Evolutionary conservation across 2,329 filamentous ascomycete genomes (phyloP).

Genomic region (Calonectria hawksworthii): DNA sequence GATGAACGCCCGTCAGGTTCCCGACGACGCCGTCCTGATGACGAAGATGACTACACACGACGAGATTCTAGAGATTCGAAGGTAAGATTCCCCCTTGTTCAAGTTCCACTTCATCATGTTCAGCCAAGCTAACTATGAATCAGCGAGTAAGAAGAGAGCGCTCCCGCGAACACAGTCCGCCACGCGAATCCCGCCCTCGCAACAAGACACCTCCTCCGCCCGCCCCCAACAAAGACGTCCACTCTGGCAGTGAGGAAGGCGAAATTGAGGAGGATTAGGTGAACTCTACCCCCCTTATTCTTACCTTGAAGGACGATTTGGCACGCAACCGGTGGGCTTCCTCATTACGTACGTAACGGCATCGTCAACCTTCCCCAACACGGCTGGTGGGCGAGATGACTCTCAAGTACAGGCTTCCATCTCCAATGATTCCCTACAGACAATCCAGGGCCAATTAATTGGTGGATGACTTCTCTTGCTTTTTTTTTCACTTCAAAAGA

Average conservation of each 20-base stretch:
- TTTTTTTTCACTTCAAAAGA: not conserved
- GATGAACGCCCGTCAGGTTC: slow-evolving; percentile 76
- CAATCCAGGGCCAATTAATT: slow-evolving; percentile 33
- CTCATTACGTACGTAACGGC: slow-evolving; percentile 48
- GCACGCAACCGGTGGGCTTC: slow-evolving; percentile 31
- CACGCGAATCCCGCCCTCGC: slow-evolving; percentile 68
- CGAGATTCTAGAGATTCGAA: slow-evolving; percentile 78
- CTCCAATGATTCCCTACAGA: not conserved
- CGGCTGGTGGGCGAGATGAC: slow-evolving; percentile 47
- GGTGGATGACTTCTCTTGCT: slow-evolving; percentile 26
- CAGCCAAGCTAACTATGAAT: slow-evolving; percentile 44
- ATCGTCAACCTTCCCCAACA: slow-evolving; percentile 40
- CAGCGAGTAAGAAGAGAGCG: slow-evolving; percentile 72
- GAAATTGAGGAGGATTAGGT: slow-evolving; percentile 86
- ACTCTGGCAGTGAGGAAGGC: slow-evolving; percentile 91
- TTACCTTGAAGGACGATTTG: slow-evolving; percentile 21
- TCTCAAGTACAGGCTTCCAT: slow-evolving; percentile 45
- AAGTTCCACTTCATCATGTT: no score
- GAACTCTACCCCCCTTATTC: slow-evolving; percentile 15
- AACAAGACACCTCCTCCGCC: slow-evolving; percentile 67
- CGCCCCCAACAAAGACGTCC: slow-evolving; percentile 64
- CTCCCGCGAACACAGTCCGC: slow-evolving; percentile 72
- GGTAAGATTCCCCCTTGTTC: slow-evolving; percentile 55
- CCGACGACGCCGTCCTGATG: slow-evolving; percentile 83
- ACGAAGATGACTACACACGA: slow-evolving; percentile 78